Evolutionary conservation across 78 protist genomes (phyloP).

Genomic region (Isochrysis galbana): DNA sequence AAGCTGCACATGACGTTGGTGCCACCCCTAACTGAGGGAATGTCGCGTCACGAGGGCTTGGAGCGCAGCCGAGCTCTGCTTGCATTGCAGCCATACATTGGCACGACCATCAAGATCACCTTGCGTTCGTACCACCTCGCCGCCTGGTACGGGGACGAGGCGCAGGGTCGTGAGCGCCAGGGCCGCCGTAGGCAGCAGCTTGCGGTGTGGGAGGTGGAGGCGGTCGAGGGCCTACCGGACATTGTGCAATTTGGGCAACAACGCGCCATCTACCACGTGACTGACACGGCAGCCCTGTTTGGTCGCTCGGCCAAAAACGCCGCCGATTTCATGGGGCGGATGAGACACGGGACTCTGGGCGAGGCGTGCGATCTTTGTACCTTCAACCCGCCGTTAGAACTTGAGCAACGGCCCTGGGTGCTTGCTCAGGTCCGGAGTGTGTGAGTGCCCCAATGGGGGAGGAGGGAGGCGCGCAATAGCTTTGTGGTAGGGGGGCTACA

Average conservation of each 20-base stretch:
- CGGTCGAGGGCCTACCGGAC: background rate
- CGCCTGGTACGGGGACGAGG: background rate
- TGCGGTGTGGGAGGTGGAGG: background rate
- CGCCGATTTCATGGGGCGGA: background rate
- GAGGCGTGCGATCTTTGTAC: too few relatives aligned
- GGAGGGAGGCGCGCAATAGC: too few relatives aligned
- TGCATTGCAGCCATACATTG: background rate
- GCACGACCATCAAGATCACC: background rate
- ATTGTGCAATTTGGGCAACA: background rate
- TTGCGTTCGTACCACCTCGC: background rate
- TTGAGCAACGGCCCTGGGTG: too few relatives aligned
- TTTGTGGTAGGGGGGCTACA: too few relatives aligned
- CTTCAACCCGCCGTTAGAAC: too few relatives aligned
- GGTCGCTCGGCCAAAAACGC: background rate
- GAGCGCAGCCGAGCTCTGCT: background rate
- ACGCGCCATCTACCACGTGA: background rate
- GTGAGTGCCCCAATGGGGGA: too few relatives aligned
- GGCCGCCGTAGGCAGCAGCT: background rate
- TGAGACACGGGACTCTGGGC: too few relatives aligned
- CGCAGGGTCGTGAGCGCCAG: too few relatives aligned
- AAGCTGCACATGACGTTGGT: background rate
- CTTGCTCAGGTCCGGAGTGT: too few relatives aligned
- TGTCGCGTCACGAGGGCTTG: background rate
- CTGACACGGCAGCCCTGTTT: background rate
- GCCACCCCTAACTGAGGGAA: background rate